phyloP scores from a whole-genome alignment of 768 basidiomycete species.

The Suillus occidentalis region DNA sequence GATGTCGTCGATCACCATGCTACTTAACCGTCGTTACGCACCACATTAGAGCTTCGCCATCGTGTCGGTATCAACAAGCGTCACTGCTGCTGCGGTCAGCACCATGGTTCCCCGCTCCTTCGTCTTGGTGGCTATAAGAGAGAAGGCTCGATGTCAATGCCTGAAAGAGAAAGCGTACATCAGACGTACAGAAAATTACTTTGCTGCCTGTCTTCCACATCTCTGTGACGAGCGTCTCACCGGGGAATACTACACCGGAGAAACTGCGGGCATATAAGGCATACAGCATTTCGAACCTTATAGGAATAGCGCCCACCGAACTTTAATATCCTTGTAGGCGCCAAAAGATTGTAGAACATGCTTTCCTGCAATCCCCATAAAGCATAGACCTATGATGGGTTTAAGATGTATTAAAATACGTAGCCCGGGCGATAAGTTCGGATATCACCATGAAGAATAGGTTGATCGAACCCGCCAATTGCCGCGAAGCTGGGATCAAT shows the following conservation, averaged over 20 bases:
- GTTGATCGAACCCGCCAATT: conserved; percentile 92
- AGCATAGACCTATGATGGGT: conserved; percentile 64
- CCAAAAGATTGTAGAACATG: conserved; percentile 90
- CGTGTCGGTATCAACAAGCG: conserved; percentile 47
- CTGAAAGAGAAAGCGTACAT: neutral
- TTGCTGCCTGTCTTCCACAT: conserved; percentile 98
- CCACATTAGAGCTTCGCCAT: conserved; percentile 61
- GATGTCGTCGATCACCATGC: neutral
- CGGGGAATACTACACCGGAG: conserved; percentile 89
- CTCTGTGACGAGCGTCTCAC: conserved; percentile 91
- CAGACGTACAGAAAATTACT: conserved; percentile 83
- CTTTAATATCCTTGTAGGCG: conserved; percentile 90
- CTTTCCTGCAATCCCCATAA: conserved; percentile 90
- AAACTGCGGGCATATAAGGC: conserved; percentile 50
- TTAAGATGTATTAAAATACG: neutral
- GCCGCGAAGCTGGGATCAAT: conserved; percentile 93
- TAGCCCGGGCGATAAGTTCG: conserved; percentile 2
- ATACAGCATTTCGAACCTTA: neutral
- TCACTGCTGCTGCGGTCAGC: conserved; percentile 80
- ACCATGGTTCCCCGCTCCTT: conserved; percentile 80
- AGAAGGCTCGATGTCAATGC: neutral
- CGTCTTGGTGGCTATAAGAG: conserved; percentile 69
- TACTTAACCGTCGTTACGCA: neutral
- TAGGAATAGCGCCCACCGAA: conserved; percentile 53
- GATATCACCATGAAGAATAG: conserved; percentile 68